Percentiles rank a stretch among this genome's conserved stretches.
These are phyloP conservation scores for Chamaenerion angustifolium DNA, from an alignment of 345 rosid species.

Conservation along the genomic window DNA sequence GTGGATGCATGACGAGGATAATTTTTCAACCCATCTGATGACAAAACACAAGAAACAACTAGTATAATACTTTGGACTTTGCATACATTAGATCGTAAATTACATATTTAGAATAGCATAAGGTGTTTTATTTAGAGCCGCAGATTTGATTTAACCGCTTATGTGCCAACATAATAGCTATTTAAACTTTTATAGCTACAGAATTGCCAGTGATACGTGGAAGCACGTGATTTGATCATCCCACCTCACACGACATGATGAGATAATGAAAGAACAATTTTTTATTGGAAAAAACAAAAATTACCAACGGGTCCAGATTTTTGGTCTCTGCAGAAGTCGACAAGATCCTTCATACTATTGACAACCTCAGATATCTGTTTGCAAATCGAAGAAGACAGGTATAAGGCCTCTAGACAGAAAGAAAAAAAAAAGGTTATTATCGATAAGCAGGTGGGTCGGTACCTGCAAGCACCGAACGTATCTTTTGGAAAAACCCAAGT, in stretches of 20 bases:
- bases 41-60: constrained; percentile 1
- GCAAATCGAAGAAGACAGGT: neutral
- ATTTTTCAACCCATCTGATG: constrained; percentile 78
- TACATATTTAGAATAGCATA: too few species aligned
- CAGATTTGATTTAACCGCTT: too few species aligned
- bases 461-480: constrained; percentile 97
- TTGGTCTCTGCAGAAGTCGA: constrained; percentile 62
- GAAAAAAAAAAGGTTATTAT: neutral
- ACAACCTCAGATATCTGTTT: constrained; percentile 77
- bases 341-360: constrained; percentile 92
- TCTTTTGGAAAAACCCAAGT: constrained; percentile 91
- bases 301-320: constrained; percentile 83
- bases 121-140: too few species aligned
- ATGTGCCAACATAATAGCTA: too few species aligned
- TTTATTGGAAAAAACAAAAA: too few species aligned
- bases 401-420: neutral
- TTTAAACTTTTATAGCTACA: too few species aligned
- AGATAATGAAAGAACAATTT: too few species aligned
- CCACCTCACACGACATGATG: too few species aligned
- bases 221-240: too few species aligned
- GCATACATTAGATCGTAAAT: too few species aligned
- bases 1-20: constrained; percentile 45
- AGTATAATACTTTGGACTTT: too few species aligned
- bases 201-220: neutral
- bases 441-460: constrained; percentile 6